These are phyloP conservation scores for Turritis glabra DNA, from an alignment of 345 rosid genomes.

Conservation along the genomic window DNA sequence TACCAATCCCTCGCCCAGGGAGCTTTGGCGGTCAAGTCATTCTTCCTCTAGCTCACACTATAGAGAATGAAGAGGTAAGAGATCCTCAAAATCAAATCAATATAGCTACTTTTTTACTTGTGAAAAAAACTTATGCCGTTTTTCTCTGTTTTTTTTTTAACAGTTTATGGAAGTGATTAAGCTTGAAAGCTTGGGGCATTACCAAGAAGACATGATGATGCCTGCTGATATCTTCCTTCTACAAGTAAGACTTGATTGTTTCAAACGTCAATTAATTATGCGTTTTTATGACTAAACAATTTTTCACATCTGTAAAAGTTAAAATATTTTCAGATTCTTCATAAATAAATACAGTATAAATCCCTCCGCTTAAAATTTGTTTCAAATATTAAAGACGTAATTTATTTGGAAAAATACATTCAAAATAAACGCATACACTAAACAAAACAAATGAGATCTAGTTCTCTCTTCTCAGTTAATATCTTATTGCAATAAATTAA, in stretches of 20 bases:
- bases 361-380: too few relatives aligned
- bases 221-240: constrained; percentile 90
- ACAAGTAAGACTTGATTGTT: constrained; percentile 57
- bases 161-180: constrained; percentile 96
- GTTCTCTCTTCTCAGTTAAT: background rate
- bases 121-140: background rate
- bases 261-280: too few relatives aligned
- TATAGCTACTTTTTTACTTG: background rate
- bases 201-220: constrained; percentile 82
- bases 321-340: background rate
- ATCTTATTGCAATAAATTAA: background rate
- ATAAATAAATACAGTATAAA: background rate
- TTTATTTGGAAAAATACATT: background rate
- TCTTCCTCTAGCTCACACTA: constrained; percentile 95
- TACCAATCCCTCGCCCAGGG: constrained; percentile 77
- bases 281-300: too few relatives aligned
- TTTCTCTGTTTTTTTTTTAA: background rate
- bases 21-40: constrained; percentile 92
- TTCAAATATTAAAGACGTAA: too few relatives aligned
- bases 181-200: constrained; percentile 81
- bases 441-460: background rate
- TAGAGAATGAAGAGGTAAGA: constrained; percentile 87
- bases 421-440: background rate
- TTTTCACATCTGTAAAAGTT: too few relatives aligned
- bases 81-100: constrained; percentile 2